Evolutionary conservation across 2,329 filamentous ascomycete genomes (phyloP), one percentile per base, ranked within the genome.

Genomic region (Microthyrium microscopicum): DNA sequence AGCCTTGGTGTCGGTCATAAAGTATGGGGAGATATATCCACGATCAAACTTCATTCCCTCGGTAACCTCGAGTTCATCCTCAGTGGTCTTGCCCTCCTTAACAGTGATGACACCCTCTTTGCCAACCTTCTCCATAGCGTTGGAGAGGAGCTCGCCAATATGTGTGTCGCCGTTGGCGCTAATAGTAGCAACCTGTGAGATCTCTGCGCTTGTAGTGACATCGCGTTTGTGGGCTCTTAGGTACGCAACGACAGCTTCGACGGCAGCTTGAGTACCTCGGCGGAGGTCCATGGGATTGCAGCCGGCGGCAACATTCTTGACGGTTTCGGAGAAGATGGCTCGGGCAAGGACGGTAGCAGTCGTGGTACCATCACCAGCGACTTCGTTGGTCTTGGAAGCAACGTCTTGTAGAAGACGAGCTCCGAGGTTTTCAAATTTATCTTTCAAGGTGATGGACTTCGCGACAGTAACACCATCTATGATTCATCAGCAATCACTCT

Each of bases 31-130:
- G 55, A 93, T 87, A 61, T 79, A 98, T 42, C 89, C 89, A 54
- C 89, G 87, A 73, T 98, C 89, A 66, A 98, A 98, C 61, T 89
- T 84, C 89, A 98, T 98, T 57, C 89, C 89, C 77, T 98, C 89
- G 39, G 89, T 98, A 41, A 98, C 77, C 66, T 98, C 89, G 36
- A 98, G 78, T 73, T 98, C 89, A 49, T 98, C 89, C 51, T 81
- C 75, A 54, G 92, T 77, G 40, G 89, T 95, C 79, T 95, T 98
- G 57, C 89, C 89, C 71, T 98, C 89, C 78, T 98, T 98, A 54
- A 95, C 87, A 38, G 89, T 98, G 60, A 98, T 98, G 53, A 98
- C 89, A 69, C 89, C 89, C 68, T 98, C 89, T 73, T 98, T 98
- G 62, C 89, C 89, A 43, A 98, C 89, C 73, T 92, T 93, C 73